Base-by-base conservation (phyloP, 495 filamentous ascomycete genomes). In the Xylaria venustula region DNA sequence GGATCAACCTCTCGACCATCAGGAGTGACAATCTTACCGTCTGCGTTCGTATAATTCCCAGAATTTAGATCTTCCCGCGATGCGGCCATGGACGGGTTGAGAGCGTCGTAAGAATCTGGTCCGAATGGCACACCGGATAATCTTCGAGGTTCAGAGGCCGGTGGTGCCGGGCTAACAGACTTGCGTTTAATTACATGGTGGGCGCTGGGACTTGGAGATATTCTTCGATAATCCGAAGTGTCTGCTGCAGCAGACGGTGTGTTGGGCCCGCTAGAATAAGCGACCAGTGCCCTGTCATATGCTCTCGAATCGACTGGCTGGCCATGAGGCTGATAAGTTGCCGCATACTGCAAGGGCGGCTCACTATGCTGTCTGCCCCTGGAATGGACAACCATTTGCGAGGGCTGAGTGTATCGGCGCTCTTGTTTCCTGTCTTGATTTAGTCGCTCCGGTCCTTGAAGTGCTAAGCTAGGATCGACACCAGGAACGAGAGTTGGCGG, bases 1-100 rank as follows among this genome's bases (percentile, higher is more conserved):
- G 91, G 93, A 70, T 98, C 94, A 58, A 98, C 86, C 58, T 93
- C 88, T 30, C 90, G 83, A 14, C 94, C 95, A 72, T 94, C 87
- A 57, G 89, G 86, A 0, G 88, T 90, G 55, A 91, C 88, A 52
- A 97, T 93, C 64, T 87, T 86, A 20, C 79, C 81, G 19, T 74
- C 75, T 1, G 73, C 73, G 46, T 82, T 79, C 41, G 71, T 68
- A 51, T 75, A 81, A 50, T 78, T 74, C 2, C 65, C 55, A 3
- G 61, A 55, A 5, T 62, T 59, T 0, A 61, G 41, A 1, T 52
- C 73, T 17, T 71, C 62, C n/a, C 64, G 60, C 3, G 78, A 69
- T 1, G 73, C 64, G 7, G 58, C 44, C 0, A 81, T 63, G 5
- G 56, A 68, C 22, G 90, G 90, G 64, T 93, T 93, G 68, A 91